A percentile compares a stretch with the other conserved stretches of the same genome.
phyloP scores from a whole-genome alignment of 805 yeast species.

The Lipomyces yamanashiensis region DNA sequence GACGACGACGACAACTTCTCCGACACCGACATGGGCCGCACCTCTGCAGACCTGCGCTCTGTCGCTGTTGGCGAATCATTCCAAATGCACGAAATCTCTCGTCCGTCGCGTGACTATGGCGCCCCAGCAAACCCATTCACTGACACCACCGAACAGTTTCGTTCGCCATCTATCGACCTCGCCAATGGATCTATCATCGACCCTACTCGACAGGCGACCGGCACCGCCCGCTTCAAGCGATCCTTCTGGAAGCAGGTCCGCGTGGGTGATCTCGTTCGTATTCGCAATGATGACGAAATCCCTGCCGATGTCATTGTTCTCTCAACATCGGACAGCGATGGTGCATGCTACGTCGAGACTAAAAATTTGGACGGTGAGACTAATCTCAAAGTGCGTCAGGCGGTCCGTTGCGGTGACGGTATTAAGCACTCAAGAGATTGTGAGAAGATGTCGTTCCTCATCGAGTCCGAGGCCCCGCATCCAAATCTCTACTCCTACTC shows the following conservation, averaged over 20 bases:
- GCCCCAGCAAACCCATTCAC: constrained; percentile 21
- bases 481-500: constrained; percentile 65
- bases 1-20: constrained; percentile 28
- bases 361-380: constrained; percentile 78
- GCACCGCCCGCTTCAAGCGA: constrained; percentile 52
- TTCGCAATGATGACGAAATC: constrained; percentile 71
- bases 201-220: constrained; percentile 43
- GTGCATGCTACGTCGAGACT: constrained; percentile 70
- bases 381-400: constrained; percentile 63
- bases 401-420: constrained; percentile 59
- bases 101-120: constrained; percentile 16
- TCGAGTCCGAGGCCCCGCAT: constrained; percentile 77
- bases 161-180: constrained; percentile 34
- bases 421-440: constrained; percentile 64
- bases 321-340: constrained; percentile 72
- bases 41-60: constrained; percentile 18
- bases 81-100: constrained; percentile 33
- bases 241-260: constrained; percentile 72
- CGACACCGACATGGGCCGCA: constrained; percentile 20
- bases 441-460: constrained; percentile 59
- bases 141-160: constrained; percentile 8
- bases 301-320: constrained; percentile 77
- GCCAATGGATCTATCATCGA: constrained; percentile 41
- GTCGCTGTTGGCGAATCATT: constrained; percentile 27
- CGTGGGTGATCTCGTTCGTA: constrained; percentile 74